A percentile compares a stretch with the other conserved stretches of the same genome.
Conservation (phyloP, 2,329 filamentous ascomycete genomes). For the Teratosphaeria viscida region DNA sequence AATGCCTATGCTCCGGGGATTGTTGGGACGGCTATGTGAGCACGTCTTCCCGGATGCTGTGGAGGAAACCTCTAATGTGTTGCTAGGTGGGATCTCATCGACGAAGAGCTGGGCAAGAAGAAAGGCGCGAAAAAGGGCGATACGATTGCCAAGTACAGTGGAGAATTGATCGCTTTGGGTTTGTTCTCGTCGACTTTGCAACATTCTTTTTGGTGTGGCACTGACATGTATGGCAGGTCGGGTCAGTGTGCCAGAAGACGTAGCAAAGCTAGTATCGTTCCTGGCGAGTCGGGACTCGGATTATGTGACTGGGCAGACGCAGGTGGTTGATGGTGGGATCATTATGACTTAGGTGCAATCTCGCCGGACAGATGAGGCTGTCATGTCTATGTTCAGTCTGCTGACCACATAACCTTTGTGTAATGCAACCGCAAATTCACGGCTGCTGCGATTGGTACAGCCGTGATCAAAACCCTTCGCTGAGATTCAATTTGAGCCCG, state of each 20-base stretch:
- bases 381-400: neutral
- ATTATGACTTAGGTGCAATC: slow-evolving; percentile 18
- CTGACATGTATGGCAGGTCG: slow-evolving; percentile 23
- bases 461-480: too few species aligned
- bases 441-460: too few species aligned
- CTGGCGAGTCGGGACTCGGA: slow-evolving; percentile 49
- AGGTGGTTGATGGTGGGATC: slow-evolving; percentile 39
- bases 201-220: neutral
- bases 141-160: slow-evolving; percentile 43
- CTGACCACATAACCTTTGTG: neutral
- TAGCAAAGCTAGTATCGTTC: slow-evolving; percentile 53
- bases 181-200: neutral
- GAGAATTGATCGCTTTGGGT: slow-evolving; percentile 34
- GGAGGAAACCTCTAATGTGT: slow-evolving; percentile 28
- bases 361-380: neutral
- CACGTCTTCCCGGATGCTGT: neutral
- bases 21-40: slow-evolving; percentile 32
- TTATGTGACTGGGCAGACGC: slow-evolving; percentile 56
- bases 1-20: slow-evolving; percentile 60
- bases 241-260: slow-evolving; percentile 52
- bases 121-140: slow-evolving; percentile 37
- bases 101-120: slow-evolving; percentile 46
- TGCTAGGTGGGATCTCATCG: slow-evolving; percentile 59
- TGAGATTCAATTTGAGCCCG: too few species aligned
- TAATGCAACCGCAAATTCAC: too few species aligned